A percentile compares a stretch with the other conserved stretches of the same genome.
Conservation (phyloP, 1,284 basidiomycete genomes). For the Cronartium ribicola region DNA sequence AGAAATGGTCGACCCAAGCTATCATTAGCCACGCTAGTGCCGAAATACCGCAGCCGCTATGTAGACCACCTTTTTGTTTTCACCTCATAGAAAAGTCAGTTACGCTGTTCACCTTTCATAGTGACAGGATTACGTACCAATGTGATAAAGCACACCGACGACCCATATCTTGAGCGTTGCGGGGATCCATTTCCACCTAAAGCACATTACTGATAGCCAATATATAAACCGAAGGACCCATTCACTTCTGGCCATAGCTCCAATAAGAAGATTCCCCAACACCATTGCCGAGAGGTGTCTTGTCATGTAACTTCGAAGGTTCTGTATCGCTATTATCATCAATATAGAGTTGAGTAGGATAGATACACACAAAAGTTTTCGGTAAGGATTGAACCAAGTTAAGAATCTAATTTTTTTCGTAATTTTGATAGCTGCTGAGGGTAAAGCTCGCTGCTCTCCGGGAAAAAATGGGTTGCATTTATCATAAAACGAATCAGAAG, state of each 20-base stretch:
- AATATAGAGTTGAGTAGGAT: constrained; percentile 62
- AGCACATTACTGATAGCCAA: constrained; percentile 2
- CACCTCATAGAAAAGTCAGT: not conserved
- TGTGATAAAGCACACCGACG: constrained; percentile 13
- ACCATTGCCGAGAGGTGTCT: constrained; percentile 61
- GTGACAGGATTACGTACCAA: constrained; percentile 8
- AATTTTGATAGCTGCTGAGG: not conserved
- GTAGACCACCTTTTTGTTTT: constrained; percentile 61
- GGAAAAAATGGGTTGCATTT: no score
- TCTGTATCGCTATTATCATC: constrained; percentile 61
- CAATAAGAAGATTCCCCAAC: constrained; percentile 4
- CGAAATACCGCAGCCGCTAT: constrained; percentile 66
- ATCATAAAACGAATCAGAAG: no score
- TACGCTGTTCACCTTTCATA: not conserved
- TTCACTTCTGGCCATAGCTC: not conserved
- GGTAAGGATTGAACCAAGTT: constrained; percentile 53
- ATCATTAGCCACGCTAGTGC: constrained; percentile 56
- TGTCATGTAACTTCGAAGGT: constrained; percentile 62
- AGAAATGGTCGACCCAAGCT: constrained; percentile 60
- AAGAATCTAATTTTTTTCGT: constrained; percentile 1
- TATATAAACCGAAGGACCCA: constrained; percentile 3
- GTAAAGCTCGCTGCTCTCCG: no score
- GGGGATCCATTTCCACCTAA: not conserved
- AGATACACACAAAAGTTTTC: constrained; percentile 64
- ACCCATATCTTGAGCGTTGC: not conserved